Base-by-base conservation (phyloP, 441 rosid genomes). In the Arabidopsis lyrata region DNA sequence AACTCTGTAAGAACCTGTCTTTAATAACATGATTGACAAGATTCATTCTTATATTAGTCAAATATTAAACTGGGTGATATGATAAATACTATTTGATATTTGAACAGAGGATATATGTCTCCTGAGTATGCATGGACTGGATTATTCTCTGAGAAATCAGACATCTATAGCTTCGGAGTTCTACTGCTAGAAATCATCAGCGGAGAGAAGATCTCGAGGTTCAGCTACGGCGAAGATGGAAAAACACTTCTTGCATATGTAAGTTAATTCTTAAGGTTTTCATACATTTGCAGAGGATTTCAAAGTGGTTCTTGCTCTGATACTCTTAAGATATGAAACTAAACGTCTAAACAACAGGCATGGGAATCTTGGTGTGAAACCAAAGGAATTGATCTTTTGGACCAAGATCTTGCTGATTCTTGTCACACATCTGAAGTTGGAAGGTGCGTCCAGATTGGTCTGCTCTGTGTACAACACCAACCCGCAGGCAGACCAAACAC, bases 81-180 rank as follows among this genome's bases (percentile, higher is more conserved):
- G 1, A 18, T 18, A 18, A 0, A 18, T 18, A 18, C 20, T 18
- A 18, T 18, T 18, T 18, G 20, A 18, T 18, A 1, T 18, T 1
- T 18, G 20, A 0, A 18, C 20, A 18, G 20, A 18, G 86, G 90
- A 8, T 84, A 78, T 14, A 88, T 84, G 84, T 58, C 87, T 3
- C 87, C 84, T 5, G 90, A 89, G 67, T 89, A 87, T 63, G 81
- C 83, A 62, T 82, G 83, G 76, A 55, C 73, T 12, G 92, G 88
- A 2, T 31, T 29, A 9, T 87, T 86, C 60, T 89, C 84, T 0
- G 83, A 81, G 61, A 87, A 87, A 79, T 85, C 91, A 0, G 91
- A 88, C 24, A 84, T 89, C 1, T 89, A 82, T 5, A 86, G 89
- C 67, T 86, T 85, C 1, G 83, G 89, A 5, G 87, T 85, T 6